phyloP scores from a whole-genome alignment of 306 rosid species.

The Parietaria judaica region DNA sequence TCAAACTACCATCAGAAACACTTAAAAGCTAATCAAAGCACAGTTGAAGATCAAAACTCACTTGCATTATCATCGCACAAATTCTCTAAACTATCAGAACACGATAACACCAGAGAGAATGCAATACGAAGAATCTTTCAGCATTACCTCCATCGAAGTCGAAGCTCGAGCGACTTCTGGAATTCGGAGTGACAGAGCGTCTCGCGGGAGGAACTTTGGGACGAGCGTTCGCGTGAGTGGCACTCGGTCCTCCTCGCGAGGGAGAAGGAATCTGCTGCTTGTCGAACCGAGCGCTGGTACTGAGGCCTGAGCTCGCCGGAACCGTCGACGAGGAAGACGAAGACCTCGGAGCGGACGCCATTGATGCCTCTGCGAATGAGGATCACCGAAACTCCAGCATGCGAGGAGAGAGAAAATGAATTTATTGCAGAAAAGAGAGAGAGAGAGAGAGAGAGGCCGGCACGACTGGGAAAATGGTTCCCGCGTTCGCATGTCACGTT shows the following conservation, averaged over 20 bases:
- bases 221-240: conserved; percentile 17
- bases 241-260: conserved; percentile 1
- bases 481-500: conserved; percentile 27
- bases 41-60: no score
- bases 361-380: not conserved
- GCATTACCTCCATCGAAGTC: conserved; percentile 31
- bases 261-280: conserved; percentile 16
- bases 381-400: not conserved
- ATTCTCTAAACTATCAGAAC: no score
- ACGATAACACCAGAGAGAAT: no score
- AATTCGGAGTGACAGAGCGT: conserved; percentile 39
- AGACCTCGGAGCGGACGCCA: conserved; percentile 20
- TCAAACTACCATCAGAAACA: no score
- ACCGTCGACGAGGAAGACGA: conserved; percentile 21
- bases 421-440: conserved; percentile 6
- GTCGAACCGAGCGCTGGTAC: conserved; percentile 14
- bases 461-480: conserved; percentile 35
- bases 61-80: no score
- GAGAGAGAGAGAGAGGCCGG: conserved; percentile 31
- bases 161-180: conserved; percentile 29
- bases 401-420: not conserved
- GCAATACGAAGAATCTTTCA: no score
- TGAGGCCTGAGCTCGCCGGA: not conserved
- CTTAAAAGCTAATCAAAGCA: no score
- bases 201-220: conserved; percentile 29